These are phyloP conservation scores for Paraleonurus japonicus DNA, from an alignment of 257 asterid genomes.

Conservation along the genomic window DNA sequence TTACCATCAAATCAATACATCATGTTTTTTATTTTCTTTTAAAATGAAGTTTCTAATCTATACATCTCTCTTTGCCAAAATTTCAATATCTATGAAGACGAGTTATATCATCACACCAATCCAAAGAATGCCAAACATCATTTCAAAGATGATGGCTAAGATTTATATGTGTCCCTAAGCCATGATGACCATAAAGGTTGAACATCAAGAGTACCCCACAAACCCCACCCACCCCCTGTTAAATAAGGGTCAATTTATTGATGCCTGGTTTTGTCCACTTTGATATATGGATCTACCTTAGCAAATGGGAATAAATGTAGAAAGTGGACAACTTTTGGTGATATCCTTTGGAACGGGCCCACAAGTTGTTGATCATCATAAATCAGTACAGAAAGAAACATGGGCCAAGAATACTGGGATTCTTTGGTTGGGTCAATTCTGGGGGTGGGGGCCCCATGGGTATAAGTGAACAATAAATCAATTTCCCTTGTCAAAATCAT, in stretches of 20 bases:
- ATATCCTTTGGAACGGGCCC: constrained; percentile 33
- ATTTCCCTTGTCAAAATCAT: constrained; percentile 28
- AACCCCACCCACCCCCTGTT: background rate
- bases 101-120: constrained; percentile 12
- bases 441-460: constrained; percentile 20
- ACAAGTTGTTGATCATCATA: constrained; percentile 12
- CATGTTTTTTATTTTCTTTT: too few species aligned
- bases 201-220: constrained; percentile 1
- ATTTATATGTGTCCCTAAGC: constrained; percentile 27
- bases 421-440: constrained; percentile 41
- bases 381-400: constrained; percentile 33
- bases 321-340: constrained; percentile 41
- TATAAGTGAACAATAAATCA: constrained; percentile 27
- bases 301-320: constrained; percentile 31
- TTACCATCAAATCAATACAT: background rate
- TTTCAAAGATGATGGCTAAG: constrained; percentile 28
- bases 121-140: constrained; percentile 18
- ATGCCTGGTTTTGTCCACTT: constrained; percentile 32
- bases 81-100: background rate
- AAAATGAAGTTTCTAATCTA: background rate
- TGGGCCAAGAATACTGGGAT: constrained; percentile 46
- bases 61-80: background rate
- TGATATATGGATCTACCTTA: constrained; percentile 14
- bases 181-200: constrained; percentile 20
- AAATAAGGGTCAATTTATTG: constrained; percentile 28